phyloP scores from a whole-genome alignment of 2,329 filamentous ascomycete genomes.

The Venturia nashicola region DNA sequence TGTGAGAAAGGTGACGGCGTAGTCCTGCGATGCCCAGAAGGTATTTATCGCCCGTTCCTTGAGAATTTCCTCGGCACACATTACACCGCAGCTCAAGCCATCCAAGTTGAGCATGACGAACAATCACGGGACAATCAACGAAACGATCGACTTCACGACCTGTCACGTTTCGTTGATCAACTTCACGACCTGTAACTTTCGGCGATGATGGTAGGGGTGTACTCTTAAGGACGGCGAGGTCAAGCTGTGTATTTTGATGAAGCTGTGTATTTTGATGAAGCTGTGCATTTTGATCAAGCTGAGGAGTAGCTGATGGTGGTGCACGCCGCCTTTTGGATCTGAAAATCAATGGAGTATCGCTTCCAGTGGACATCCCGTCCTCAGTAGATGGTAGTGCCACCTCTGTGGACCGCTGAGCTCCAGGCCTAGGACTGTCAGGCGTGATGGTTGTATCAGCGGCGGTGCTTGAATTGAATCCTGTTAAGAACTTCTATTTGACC shows the following conservation, averaged over 20 bases:
- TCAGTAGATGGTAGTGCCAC: not conserved
- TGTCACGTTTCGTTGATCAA: no score
- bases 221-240: no score
- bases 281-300: not conserved
- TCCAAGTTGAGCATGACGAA: not conserved
- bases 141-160: not conserved
- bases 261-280: not conserved
- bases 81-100: constrained; percentile 3
- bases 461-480: not conserved
- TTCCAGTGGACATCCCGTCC: not conserved
- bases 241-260: no score
- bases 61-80: not conserved
- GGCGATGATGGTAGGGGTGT: no score
- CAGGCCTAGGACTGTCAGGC: not conserved
- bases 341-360: not conserved
- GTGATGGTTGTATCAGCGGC: not conserved
- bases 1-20: not conserved
- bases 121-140: not conserved
- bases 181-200: no score
- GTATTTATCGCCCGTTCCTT: not conserved
- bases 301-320: not conserved
- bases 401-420: not conserved
- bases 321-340: not conserved
- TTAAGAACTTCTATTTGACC: not conserved
- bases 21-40: not conserved